Evolutionary conservation across 2,329 filamentous ascomycete genomes (phyloP).

Genomic region (Monosporascus sp.): DNA sequence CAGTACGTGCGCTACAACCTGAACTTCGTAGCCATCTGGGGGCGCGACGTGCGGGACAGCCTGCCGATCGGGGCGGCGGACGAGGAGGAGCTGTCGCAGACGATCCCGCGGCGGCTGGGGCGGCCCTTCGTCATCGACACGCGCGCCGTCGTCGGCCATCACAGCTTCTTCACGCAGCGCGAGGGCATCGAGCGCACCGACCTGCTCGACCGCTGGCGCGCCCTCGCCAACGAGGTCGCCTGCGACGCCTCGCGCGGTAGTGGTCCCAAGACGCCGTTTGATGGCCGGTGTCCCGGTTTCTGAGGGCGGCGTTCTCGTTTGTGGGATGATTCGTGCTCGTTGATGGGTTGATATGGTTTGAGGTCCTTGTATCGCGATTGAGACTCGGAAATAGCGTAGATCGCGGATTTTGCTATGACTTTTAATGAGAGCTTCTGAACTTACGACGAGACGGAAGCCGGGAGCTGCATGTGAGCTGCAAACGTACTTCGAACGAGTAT

Average conservation of each 20-base stretch:
- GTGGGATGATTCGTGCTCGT: too few relatives aligned
- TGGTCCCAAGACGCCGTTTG: slow-evolving; percentile 21
- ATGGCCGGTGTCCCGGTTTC: slow-evolving; percentile 19
- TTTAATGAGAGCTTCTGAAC: too few relatives aligned
- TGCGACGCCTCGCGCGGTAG: slow-evolving; percentile 25
- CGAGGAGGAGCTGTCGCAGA: slow-evolving; percentile 40
- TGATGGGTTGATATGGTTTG: neutral
- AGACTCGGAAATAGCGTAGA: too few relatives aligned
- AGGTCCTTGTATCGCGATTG: neutral
- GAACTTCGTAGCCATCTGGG: slow-evolving; percentile 49
- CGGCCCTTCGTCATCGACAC: slow-evolving; percentile 47
- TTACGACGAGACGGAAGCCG: too few relatives aligned
- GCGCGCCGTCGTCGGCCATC: slow-evolving; percentile 47
- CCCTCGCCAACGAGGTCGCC: slow-evolving; percentile 46
- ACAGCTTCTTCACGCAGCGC: slow-evolving; percentile 39
- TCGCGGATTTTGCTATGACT: too few relatives aligned
- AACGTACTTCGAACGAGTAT: too few relatives aligned
- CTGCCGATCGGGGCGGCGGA: slow-evolving; percentile 39
- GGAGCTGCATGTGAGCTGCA: too few relatives aligned
- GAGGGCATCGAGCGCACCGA: slow-evolving; percentile 44
- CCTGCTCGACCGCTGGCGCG: slow-evolving; percentile 45
- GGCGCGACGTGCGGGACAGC: slow-evolving; percentile 39
- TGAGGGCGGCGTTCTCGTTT: neutral
- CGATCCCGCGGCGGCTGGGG: slow-evolving; percentile 31
- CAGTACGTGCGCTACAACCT: slow-evolving; percentile 44